Base-by-base conservation (phyloP, 192 early-diverging fungal species). In the Backusella psychrophila region DNA sequence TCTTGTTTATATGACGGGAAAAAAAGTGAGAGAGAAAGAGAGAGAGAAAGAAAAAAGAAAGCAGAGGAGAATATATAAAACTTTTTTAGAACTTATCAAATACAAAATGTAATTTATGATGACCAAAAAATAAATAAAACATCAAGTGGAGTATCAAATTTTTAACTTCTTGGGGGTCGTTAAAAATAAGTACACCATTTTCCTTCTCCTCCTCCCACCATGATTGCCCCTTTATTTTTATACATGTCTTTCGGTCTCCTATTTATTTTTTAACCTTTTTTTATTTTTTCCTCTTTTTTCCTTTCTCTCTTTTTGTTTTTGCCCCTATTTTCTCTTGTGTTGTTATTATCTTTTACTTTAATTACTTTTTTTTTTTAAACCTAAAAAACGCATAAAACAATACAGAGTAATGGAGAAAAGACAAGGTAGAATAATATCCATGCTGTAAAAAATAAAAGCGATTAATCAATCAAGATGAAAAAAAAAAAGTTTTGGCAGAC, bases 241-340 rank as follows among this genome's bases (percentile, higher is more conserved):
- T 67, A 67, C 36, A 19, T 39, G n/a, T 33, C 66, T 35, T 67
- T 67, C 35, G 19, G 11, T 31, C 66, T 67, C 66, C 66, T 35
- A 35, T 31, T 31, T 35, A 67, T 35, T 33, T 67, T 33, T 66
- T 66, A 35, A 34, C 12, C 29, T 66, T 66, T 33, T 34, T 67
- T n/a, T 67, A 8, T 67, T 67, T 67, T 19, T 19, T 29, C n/a
- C 5, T 67, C 8, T 67, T 35, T 67, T 67, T 67, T 67, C 26
- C 17, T 67, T 8, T 35, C 26, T 67, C 26, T 67, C 38, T 67
- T 67, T 66, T 33, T 67, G 8, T 67, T 67, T 67, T 67, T 67
- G 3, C 17, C 33, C 33, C 33, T 29, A 15, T 66, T 66, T 44
- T 44, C 66, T 66, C 29, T 34, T 34, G 29, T 34, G 15, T 34